Base-by-base conservation (phyloP, 2,329 filamentous ascomycete species). In the Lachnum nothofagi region DNA sequence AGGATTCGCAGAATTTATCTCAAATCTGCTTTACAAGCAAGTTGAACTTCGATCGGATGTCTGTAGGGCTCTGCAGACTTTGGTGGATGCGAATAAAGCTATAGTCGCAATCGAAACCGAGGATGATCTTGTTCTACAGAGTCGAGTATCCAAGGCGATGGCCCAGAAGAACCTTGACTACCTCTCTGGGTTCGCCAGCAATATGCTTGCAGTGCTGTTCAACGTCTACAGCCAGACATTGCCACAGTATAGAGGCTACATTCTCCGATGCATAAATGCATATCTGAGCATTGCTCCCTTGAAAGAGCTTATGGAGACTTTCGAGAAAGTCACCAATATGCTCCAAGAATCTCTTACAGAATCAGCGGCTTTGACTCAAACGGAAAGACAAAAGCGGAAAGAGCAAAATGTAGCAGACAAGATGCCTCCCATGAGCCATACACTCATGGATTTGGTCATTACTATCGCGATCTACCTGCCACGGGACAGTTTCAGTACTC, bases 171-270 rank as follows among this genome's bases (percentile, higher is more conserved):
- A 96, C 64, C 71, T 97, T 33, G 73, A 81, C n/a, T 85, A 95
- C 65, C 75, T 98, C 10, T 82, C 88, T 14, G 73, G 74, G 1
- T 91, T 93, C 63, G 79, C 91, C 1, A 85, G 85, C 52, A 97
- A 97, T 62, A 79, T 98, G 70, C 80, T 98, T 35, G 91, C 93
- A 5, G 91, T 97, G 0, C 74, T 98, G n/a, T 97, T 98, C 76
- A 98, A 98, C 65, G 91, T 98, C 38, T 98, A 98, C 72, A 95
- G 88, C 56, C 88, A 96, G 68, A 98, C 93, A 1, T 76, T 98
- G 22, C 91, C 93, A 2, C 89, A 96, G 63, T 93, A 88, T 63
- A 80, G 93, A 59, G 91, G 89, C 0, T 89, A 88, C 17, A 93
- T 98, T 46, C 74, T 98, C 27, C 88, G 91, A 66, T 95, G 91